Percentiles rank a stretch among this genome's conserved stretches.
These are phyloP conservation scores for Closterium sp. DNA, from an alignment of 139 green algal species.

Conservation along the genomic window DNA sequence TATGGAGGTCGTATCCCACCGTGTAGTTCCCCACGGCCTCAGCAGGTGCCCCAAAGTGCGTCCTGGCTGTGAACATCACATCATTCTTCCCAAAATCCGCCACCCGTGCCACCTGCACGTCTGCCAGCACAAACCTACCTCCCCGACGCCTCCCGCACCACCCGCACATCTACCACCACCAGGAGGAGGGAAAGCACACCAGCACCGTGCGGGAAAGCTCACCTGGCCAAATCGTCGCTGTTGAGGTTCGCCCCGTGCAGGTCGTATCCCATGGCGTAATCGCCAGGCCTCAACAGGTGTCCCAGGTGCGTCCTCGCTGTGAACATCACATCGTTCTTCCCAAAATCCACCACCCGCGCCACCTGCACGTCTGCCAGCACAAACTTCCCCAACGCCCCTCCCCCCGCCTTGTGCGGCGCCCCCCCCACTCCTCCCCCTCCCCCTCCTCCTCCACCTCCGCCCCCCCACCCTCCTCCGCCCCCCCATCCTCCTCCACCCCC, in stretches of 20 bases:
- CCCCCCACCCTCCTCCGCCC: background rate
- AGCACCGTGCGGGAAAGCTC: no score
- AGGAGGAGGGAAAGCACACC: no score
- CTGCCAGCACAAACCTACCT: no score
- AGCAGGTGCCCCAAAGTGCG: slow-evolving; percentile 82
- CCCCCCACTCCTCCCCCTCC: background rate
- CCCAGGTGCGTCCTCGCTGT: no score
- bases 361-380: slow-evolving; percentile 70
- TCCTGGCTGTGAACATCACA: slow-evolving; percentile 43
- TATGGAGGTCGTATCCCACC: no score
- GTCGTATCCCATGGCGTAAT: no score
- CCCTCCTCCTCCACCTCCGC: background rate
- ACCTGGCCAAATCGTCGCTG: no score
- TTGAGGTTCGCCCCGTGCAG: slow-evolving; percentile 29
- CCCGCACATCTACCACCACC: no score
- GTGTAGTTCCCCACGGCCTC: slow-evolving; percentile 60
- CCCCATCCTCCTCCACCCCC: background rate
- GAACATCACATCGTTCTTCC: slow-evolving; percentile 77
- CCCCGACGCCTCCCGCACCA: no score
- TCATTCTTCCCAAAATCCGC: no score
- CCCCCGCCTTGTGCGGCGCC: background rate
- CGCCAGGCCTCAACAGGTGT: no score
- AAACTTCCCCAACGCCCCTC: slow-evolving; percentile 14
- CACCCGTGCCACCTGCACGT: no score
- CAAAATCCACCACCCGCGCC: slow-evolving; percentile 82